These are phyloP conservation scores for Ilex paraguariensis DNA, from an alignment of 305 asterid genomes.

Conservation along the genomic window DNA sequence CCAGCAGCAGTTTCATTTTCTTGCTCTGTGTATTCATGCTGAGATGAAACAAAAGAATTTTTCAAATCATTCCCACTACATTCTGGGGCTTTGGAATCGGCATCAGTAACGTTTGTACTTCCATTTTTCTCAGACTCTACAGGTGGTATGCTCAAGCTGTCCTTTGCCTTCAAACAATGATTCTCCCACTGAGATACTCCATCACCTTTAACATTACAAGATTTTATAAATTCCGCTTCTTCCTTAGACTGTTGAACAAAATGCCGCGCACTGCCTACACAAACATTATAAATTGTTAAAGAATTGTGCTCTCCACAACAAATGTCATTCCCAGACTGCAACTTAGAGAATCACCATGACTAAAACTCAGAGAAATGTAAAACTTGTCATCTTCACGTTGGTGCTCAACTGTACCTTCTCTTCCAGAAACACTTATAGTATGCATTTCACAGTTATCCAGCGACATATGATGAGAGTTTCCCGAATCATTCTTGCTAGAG, in stretches of 20 bases:
- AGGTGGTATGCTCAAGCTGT: constrained; percentile 22
- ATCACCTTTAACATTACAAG: constrained; percentile 26
- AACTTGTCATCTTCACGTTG: constrained; percentile 20
- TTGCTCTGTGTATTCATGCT: constrained; percentile 18
- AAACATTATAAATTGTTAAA: constrained; percentile 13
- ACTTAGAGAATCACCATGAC: constrained; percentile 21
- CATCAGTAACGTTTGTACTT: constrained; percentile 18
- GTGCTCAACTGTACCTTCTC: constrained; percentile 20
- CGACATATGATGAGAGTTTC: constrained; percentile 26
- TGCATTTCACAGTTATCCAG: constrained; percentile 15
- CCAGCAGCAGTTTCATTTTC: constrained; percentile 20
- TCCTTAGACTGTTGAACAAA: constrained; percentile 26
- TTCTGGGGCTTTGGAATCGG: constrained; percentile 17
- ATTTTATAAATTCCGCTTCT: constrained; percentile 20
- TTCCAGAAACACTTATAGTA: constrained; percentile 22
- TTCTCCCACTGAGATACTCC: constrained; percentile 22
- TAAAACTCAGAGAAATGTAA: constrained; percentile 17
- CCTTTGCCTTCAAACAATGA: constrained; percentile 20
- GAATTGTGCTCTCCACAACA: constrained; percentile 26
- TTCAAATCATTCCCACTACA: constrained; percentile 18
- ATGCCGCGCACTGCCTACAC: constrained; percentile 24
- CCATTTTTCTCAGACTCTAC: constrained; percentile 24
- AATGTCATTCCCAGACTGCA: constrained; percentile 19
- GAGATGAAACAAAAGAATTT: constrained; percentile 25
- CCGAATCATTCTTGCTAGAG: constrained; percentile 22